phyloP scores from a whole-genome alignment of 1,139 yeast genomes.

The Hyphopichia khmerensis region DNA sequence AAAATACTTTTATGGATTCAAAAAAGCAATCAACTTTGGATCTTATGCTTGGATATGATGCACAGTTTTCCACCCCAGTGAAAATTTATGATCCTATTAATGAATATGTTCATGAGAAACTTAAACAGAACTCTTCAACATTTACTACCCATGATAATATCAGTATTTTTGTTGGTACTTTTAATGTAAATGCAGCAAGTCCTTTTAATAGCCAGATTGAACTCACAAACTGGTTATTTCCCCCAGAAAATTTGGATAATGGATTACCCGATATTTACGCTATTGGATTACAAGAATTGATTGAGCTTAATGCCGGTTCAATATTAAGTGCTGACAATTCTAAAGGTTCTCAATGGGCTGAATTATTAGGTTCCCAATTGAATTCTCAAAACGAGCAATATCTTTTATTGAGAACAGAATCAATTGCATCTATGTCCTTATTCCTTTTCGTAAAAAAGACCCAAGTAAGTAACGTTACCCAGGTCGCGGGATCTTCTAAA shows the following conservation, averaged over 20 bases:
- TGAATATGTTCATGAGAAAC: conserved; percentile 69
- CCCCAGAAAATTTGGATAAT: conserved; percentile 50
- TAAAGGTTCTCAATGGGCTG: conserved; percentile 65
- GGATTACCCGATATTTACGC: conserved; percentile 69
- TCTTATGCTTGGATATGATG: conserved; percentile 71
- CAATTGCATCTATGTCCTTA: conserved; percentile 45
- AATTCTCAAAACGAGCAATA: conserved; percentile 41
- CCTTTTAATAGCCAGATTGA: conserved; percentile 17
- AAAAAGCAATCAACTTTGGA: conserved; percentile 88
- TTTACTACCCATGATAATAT: conserved; percentile 65
- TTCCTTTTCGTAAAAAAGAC: conserved; percentile 38
- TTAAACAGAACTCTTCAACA: conserved; percentile 48
- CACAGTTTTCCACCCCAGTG: conserved; percentile 69
- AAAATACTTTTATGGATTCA: conserved; percentile 92
- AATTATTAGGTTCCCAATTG: conserved; percentile 53
- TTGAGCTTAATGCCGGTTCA: conserved; percentile 86
- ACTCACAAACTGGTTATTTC: conserved; percentile 79
- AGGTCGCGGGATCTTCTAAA: conserved; percentile 76
- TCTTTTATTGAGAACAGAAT: conserved; percentile 41
- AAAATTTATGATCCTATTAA: conserved; percentile 82
- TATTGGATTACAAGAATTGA: conserved; percentile 89
- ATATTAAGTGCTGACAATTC: conserved; percentile 68
- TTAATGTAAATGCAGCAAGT: conserved; percentile 79
- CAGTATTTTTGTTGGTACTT: conserved; percentile 78
- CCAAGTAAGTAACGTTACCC: conserved; percentile 62